Evolutionary conservation across 2,329 filamentous ascomycete species (phyloP).

Genomic region (Colletotrichum caudatum): DNA sequence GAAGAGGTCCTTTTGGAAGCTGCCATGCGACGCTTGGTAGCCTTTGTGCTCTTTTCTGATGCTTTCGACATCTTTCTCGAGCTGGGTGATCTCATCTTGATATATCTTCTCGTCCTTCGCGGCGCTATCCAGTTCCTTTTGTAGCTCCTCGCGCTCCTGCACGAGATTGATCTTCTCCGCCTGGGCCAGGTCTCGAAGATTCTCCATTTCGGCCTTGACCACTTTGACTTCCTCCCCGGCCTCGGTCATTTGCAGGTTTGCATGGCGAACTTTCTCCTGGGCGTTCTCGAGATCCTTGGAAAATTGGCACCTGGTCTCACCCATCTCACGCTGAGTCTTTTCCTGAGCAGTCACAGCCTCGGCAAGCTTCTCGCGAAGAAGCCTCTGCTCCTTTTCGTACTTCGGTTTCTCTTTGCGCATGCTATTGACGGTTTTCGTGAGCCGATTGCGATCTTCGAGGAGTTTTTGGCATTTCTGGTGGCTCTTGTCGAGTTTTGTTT

Average conservation of each 20-base stretch:
- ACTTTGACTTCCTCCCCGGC: background rate
- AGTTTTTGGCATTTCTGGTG: background rate
- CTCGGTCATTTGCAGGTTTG: background rate
- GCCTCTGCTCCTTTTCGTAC: background rate
- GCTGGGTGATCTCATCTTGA: background rate
- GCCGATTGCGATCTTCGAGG: background rate
- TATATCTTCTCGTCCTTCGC: no score
- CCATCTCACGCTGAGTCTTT: background rate
- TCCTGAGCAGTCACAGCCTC: background rate
- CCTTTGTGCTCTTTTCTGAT: background rate
- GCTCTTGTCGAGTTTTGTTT: background rate
- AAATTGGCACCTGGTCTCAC: background rate
- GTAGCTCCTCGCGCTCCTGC: background rate
- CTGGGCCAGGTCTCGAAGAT: background rate
- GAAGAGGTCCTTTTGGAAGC: background rate
- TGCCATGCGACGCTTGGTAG: background rate
- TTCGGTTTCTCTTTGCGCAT: background rate
- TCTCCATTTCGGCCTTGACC: background rate
- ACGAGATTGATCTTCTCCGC: no score
- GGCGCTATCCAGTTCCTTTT: background rate
- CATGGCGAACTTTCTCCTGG: background rate
- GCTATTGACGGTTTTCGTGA: background rate
- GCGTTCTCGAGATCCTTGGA: background rate
- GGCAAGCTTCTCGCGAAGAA: background rate
- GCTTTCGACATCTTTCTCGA: background rate